These are phyloP conservation scores for Pascua guehoae DNA, from an alignment of 1,284 basidiomycete genomes.

Conservation along the genomic window DNA sequence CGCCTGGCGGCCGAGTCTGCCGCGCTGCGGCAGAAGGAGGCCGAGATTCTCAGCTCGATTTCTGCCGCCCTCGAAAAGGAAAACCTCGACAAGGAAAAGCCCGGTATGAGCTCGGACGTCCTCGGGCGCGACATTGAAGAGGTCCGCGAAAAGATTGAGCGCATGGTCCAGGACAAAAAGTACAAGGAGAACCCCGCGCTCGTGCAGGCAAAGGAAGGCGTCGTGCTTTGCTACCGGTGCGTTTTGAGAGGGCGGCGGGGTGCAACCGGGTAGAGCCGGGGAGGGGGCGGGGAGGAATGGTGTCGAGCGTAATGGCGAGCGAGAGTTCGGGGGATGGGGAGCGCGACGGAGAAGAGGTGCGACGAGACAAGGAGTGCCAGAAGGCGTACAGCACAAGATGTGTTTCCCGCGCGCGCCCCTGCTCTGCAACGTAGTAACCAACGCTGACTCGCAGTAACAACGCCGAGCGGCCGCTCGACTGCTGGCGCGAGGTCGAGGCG, in stretches of 20 bases:
- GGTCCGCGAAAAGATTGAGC: slow-evolving; percentile 48
- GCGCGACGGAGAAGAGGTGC: background rate
- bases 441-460: slow-evolving; percentile 28
- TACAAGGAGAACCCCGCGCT: slow-evolving; percentile 37
- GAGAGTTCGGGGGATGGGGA: background rate
- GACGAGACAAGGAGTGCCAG: too few species aligned
- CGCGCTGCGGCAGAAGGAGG: slow-evolving; percentile 44
- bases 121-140: slow-evolving; percentile 49
- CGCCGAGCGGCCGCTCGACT: slow-evolving; percentile 45
- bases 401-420: background rate
- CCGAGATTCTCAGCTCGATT: slow-evolving; percentile 44
- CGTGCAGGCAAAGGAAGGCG: slow-evolving; percentile 31
- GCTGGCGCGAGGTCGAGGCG: slow-evolving; percentile 49
- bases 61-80: slow-evolving; percentile 49
- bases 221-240: slow-evolving; percentile 48
- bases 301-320: too few species aligned
- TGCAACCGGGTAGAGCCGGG: background rate
- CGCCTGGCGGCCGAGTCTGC: slow-evolving; percentile 45
- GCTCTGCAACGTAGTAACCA: background rate
- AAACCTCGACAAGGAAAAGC: slow-evolving; percentile 49
- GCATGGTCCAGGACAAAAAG: slow-evolving; percentile 36
- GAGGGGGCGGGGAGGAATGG: background rate
- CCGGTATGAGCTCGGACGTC: slow-evolving; percentile 44
- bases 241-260: slow-evolving; percentile 13
- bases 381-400: too few species aligned